A percentile compares a stretch with the other conserved stretches of the same genome.
Evolutionary conservation across 495 filamentous ascomycete species (phyloP).

Genomic region (Neurospora sp.): DNA sequence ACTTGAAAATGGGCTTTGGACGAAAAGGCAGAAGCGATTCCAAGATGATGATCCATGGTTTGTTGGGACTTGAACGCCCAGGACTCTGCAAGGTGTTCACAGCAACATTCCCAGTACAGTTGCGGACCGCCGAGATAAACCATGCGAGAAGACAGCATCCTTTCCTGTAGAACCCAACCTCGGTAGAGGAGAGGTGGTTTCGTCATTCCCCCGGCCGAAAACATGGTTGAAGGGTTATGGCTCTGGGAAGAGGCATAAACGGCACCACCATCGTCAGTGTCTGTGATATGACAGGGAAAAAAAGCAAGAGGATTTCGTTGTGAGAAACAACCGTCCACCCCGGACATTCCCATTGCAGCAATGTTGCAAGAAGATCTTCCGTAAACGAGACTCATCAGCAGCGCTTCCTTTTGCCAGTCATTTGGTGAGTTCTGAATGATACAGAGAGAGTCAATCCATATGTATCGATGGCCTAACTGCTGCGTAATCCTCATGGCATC

Average conservation of each 20-base stretch:
- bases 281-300: not conserved
- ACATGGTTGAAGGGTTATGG: not conserved
- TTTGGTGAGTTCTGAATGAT: slow-evolving; percentile 3
- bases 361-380: slow-evolving; percentile 3
- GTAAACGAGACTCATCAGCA: slow-evolving; percentile 3
- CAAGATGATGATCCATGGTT: not conserved
- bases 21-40: not conserved
- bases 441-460: not conserved
- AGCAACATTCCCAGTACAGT: slow-evolving; percentile 7
- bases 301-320: not conserved
- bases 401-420: slow-evolving; percentile 4
- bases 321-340: not conserved
- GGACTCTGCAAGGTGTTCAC: not conserved
- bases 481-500: slow-evolving; percentile 4
- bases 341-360: not conserved
- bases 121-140: slow-evolving; percentile 3
- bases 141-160: slow-evolving; percentile 2
- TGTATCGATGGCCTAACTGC: not conserved
- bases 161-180: slow-evolving; percentile 9
- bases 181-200: slow-evolving; percentile 1
- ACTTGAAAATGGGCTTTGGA: not conserved
- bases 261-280: not conserved
- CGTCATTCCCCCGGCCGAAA: not conserved
- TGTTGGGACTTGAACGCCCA: not conserved
- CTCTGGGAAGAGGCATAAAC: not conserved